These are phyloP conservation scores for Chrysochromulina tobinii DNA, from an alignment of 78 protist genomes.

Conservation along the genomic window DNA sequence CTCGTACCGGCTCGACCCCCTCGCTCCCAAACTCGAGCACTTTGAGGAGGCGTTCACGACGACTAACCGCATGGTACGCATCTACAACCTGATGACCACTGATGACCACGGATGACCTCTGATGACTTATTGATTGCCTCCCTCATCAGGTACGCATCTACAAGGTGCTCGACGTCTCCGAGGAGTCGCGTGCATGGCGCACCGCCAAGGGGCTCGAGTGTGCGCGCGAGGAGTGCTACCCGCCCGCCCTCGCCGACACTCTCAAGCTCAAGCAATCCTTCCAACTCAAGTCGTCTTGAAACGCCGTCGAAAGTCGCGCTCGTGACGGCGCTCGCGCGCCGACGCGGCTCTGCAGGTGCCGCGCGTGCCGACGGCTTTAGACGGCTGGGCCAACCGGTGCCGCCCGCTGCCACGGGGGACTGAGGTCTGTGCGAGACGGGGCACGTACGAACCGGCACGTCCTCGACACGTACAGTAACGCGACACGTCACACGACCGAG, in stretches of 20 bases:
- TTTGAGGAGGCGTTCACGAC: not conserved
- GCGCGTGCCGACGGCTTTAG: no score
- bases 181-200: not conserved
- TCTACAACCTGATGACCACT: not conserved
- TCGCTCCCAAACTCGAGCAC: not conserved
- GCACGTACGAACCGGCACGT: no score
- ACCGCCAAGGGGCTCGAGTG: not conserved
- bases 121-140: no score
- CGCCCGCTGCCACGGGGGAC: no score
- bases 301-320: no score
- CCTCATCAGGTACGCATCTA: not conserved
- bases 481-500: no score
- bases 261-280: not conserved
- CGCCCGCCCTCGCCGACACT: not conserved
- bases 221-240: not conserved
- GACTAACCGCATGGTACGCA: not conserved
- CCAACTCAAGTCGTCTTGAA: not conserved
- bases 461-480: no score
- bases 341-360: no score
- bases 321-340: no score
- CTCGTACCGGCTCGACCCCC: not conserved
- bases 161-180: constrained; percentile 8
- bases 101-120: no score
- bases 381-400: no score
- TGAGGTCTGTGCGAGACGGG: no score